phyloP scores from a whole-genome alignment of 2,329 filamentous ascomycete species.

The Diaporthe australafricana region DNA sequence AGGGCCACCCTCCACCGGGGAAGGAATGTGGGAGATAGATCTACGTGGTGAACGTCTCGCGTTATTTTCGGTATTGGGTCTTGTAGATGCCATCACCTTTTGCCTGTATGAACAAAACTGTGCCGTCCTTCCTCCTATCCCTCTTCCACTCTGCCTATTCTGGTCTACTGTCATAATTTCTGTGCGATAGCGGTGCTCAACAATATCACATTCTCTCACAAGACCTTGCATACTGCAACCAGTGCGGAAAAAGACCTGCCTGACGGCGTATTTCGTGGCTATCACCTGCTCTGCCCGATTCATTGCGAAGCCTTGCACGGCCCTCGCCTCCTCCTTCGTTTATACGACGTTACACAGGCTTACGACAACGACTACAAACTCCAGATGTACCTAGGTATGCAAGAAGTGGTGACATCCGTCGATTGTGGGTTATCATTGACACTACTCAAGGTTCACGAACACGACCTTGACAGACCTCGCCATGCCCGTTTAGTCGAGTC shows the following conservation, averaged over 20 bases:
- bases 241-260: neutral
- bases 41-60: neutral
- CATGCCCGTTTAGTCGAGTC: slow-evolving; percentile 3
- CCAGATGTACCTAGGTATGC: neutral
- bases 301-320: neutral
- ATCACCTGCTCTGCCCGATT: neutral
- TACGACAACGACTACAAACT: neutral
- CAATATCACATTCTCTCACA: neutral
- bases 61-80: neutral
- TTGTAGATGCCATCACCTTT: neutral
- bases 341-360: slow-evolving; percentile 12
- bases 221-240: neutral
- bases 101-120: neutral
- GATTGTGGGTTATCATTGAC: neutral
- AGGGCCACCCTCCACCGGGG: neutral
- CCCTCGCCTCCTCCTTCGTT: neutral
- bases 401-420: slow-evolving; percentile 3
- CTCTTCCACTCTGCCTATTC: neutral
- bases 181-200: neutral
- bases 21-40: neutral
- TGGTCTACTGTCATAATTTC: neutral
- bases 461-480: slow-evolving; percentile 15
- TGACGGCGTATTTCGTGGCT: neutral
- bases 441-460: slow-evolving; percentile 15
- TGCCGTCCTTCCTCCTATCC: neutral